Conservation (phyloP, 2,329 filamentous ascomycete species). For the Nigrospora osmanthi region DNA sequence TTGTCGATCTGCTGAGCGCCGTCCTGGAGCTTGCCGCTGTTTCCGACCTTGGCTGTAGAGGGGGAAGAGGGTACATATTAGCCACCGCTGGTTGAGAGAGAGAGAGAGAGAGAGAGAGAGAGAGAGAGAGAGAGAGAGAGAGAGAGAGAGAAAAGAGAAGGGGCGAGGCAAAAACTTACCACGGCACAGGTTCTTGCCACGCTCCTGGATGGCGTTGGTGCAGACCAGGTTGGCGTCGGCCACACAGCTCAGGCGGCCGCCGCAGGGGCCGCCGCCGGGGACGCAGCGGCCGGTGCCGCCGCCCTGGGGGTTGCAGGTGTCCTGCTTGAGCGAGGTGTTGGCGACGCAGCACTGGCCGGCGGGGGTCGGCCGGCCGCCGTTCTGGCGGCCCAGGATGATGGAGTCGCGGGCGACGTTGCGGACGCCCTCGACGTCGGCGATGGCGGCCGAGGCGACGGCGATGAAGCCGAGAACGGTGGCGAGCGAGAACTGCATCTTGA, state of each 20-base stretch:
- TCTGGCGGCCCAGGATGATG: neutral
- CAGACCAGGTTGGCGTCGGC: slow-evolving; percentile 5
- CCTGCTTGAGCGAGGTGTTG: slow-evolving; percentile 8
- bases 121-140: no score
- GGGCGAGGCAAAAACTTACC: neutral
- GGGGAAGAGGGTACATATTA: no score
- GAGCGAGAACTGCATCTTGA: slow-evolving; percentile 5
- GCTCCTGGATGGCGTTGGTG: slow-evolving; percentile 5
- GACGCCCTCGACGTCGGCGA: slow-evolving; percentile 3
- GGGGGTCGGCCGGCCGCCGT: slow-evolving; percentile 2
- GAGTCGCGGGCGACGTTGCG: slow-evolving; percentile 3
- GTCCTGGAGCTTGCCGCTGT: slow-evolving; percentile 1
- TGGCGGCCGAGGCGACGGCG: slow-evolving; percentile 3
- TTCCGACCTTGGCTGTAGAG: slow-evolving; percentile 1
- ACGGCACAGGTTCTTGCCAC: slow-evolving; percentile 8
- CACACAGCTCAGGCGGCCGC: slow-evolving; percentile 7
- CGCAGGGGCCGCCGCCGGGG: slow-evolving; percentile 6
- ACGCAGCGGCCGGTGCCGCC: slow-evolving; percentile 7
- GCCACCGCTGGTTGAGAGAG: neutral
- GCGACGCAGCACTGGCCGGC: slow-evolving; percentile 7
- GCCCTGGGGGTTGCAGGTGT: slow-evolving; percentile 4
- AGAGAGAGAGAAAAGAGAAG: no score
- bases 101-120: no score
- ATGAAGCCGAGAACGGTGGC: slow-evolving; percentile 2
- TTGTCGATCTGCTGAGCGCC: neutral